Evolutionary conservation across 768 basidiomycete species (phyloP).

Genomic region (Calvatia gigantea): DNA sequence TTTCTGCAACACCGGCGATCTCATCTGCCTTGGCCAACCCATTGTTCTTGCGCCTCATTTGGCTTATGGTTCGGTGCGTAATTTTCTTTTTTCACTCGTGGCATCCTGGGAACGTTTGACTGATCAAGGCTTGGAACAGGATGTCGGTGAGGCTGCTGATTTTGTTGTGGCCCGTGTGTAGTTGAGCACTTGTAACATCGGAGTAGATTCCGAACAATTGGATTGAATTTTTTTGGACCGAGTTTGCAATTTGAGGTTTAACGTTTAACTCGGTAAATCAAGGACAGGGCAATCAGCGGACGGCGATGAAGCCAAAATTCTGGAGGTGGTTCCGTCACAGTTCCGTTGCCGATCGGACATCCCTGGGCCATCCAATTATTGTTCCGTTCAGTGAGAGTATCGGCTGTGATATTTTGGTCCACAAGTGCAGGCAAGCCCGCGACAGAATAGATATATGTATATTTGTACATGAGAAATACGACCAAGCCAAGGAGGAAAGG

Average conservation of each 20-base stretch:
- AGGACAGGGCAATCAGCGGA: constrained; percentile 7
- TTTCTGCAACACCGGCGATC: constrained; percentile 27
- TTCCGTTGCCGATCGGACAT: constrained; percentile 7
- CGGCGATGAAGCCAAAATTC: neutral
- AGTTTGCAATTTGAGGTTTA: neutral
- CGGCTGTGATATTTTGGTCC: neutral
- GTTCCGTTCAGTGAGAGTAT: neutral
- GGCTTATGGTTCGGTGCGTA: constrained; percentile 18
- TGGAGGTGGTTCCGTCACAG: neutral
- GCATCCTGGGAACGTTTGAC: neutral
- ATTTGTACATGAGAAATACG: constrained; percentile 1
- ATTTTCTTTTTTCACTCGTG: neutral
- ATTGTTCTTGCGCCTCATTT: constrained; percentile 23
- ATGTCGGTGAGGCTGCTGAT: constrained; percentile 11
- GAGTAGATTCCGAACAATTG: neutral
- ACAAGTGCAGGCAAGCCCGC: neutral
- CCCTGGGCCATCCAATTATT: neutral
- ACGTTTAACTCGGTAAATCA: neutral
- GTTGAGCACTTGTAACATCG: neutral
- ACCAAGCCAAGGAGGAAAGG: neutral
- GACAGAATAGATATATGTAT: neutral
- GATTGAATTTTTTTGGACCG: neutral
- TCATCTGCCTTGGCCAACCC: constrained; percentile 25
- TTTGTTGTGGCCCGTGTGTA: constrained; percentile 11
- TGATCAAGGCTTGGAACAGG: neutral